A percentile compares a stretch with the other conserved stretches of the same genome.
These are phyloP conservation scores for Lyophyllum semitale DNA, from an alignment of 768 basidiomycete genomes.

Conservation along the genomic window DNA sequence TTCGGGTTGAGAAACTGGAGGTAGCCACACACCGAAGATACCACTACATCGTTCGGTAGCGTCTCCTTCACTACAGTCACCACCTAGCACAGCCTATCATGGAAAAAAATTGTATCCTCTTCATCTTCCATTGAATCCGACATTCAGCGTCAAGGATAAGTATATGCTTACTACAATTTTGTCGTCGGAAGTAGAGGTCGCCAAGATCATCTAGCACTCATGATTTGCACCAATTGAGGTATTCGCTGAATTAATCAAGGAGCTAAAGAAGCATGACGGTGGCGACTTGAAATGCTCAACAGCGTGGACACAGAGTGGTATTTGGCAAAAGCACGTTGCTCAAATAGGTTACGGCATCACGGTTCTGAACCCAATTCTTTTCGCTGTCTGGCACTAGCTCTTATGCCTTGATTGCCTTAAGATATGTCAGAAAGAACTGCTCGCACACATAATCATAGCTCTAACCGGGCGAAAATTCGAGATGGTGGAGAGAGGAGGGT, in stretches of 20 bases:
- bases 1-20: neutral
- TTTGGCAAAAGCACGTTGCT: neutral
- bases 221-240: too few relatives aligned
- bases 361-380: neutral
- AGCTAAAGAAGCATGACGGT: too few relatives aligned
- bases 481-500: constrained; percentile 54
- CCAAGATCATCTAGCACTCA: too few relatives aligned
- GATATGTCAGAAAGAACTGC: constrained; percentile 53
- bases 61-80: neutral
- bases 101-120: neutral
- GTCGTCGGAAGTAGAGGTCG: too few relatives aligned
- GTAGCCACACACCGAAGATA: neutral
- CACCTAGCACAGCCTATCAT: neutral
- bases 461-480: constrained; percentile 61
- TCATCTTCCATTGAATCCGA: neutral
- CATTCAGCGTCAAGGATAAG: neutral
- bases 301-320: neutral
- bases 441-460: constrained; percentile 54
- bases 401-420: neutral
- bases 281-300: too few relatives aligned
- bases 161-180: too few relatives aligned
- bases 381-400: neutral
- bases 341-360: neutral
- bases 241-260: too few relatives aligned
- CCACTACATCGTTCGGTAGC: neutral